A percentile compares a stretch with the other conserved stretches of the same genome.
Evolutionary conservation across 1,284 basidiomycete genomes (phyloP).

Genomic region (Volvariella surrecta): DNA sequence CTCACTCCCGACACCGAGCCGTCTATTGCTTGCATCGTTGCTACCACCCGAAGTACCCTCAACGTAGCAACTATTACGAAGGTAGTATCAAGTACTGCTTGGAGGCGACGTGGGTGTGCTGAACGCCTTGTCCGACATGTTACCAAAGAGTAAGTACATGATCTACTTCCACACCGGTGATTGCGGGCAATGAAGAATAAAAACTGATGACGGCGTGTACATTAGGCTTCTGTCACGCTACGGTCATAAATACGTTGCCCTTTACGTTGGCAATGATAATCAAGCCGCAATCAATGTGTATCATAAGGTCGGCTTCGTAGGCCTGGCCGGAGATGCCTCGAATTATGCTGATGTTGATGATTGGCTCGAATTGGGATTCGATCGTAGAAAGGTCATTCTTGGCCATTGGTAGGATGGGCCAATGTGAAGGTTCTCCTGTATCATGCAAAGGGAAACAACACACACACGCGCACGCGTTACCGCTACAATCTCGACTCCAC

Average conservation of each 20-base stretch:
- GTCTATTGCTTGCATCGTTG: constrained; percentile 56
- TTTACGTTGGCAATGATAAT: constrained; percentile 51
- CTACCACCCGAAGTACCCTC: constrained; percentile 46
- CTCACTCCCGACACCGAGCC: constrained; percentile 8
- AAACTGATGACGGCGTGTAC: background rate
- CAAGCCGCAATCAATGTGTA: constrained; percentile 45
- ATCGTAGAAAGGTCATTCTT: constrained; percentile 33
- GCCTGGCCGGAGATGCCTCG: constrained; percentile 25
- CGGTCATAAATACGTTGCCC: constrained; percentile 33
- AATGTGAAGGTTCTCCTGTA: too few relatives aligned
- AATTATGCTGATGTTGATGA: constrained; percentile 34
- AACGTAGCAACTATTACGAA: constrained; percentile 54
- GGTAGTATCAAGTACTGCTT: constrained; percentile 47
- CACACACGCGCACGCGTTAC: too few relatives aligned
- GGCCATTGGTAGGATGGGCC: constrained; percentile 51
- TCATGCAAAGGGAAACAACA: too few relatives aligned
- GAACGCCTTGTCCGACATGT: constrained; percentile 47
- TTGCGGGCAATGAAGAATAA: background rate
- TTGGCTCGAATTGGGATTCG: constrained; percentile 59
- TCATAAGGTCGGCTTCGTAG: constrained; percentile 49
- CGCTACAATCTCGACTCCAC: too few relatives aligned
- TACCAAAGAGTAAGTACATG: constrained; percentile 33
- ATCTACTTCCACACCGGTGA: too few relatives aligned
- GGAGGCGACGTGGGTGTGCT: constrained; percentile 44
- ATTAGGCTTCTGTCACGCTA: constrained; percentile 21